Conservation (phyloP, 1,284 basidiomycete genomes). For the Pseudozyma thailandica region DNA sequence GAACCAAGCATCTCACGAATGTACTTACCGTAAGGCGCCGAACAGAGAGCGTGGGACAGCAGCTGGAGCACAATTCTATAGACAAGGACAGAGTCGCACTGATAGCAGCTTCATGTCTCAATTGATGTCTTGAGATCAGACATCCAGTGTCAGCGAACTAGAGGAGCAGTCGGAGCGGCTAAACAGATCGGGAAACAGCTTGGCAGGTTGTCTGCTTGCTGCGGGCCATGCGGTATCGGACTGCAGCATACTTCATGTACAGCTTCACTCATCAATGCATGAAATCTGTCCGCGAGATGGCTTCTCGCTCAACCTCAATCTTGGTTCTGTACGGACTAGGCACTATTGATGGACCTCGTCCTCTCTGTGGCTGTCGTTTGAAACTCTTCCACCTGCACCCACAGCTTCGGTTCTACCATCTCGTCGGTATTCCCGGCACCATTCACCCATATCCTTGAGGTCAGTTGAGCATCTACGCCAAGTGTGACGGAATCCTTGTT, state of each 20-base stretch:
- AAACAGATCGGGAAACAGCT: background rate
- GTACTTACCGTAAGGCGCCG: no score
- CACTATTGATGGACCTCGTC: constrained; percentile 13
- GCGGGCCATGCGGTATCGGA: background rate
- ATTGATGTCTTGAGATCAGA: no score
- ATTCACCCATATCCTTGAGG: background rate
- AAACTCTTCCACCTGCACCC: background rate
- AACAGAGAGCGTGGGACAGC: no score
- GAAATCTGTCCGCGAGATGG: no score
- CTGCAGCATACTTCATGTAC: no score
- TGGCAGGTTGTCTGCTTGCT: no score
- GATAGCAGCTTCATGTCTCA: no score
- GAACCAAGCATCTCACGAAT: no score
- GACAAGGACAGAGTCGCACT: no score
- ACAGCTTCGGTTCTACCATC: constrained; percentile 1
- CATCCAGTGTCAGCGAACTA: no score
- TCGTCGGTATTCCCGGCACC: background rate
- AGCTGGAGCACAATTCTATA: no score
- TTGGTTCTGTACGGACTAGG: background rate
- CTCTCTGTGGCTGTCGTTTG: constrained; percentile 8
- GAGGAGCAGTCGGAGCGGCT: no score
- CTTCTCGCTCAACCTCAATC: constrained; percentile 13
- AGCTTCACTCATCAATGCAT: background rate
- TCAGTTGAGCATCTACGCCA: constrained; percentile 14
- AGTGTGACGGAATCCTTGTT: background rate